Evolutionary conservation across 257 asterid genomes (phyloP).

Genomic region (Mitragyna speciosa): DNA sequence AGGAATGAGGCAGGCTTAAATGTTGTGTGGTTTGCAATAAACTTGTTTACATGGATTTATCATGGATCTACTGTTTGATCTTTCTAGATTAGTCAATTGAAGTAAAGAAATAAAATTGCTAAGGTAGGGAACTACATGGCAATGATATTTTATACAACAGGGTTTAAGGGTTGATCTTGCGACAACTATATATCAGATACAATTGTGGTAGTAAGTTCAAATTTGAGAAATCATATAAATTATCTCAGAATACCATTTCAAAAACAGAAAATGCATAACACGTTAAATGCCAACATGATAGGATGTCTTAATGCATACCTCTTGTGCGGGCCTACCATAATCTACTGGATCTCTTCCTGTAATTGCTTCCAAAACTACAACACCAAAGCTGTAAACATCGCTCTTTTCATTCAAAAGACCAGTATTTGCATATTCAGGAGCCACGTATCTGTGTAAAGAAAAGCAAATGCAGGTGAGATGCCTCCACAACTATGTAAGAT

Average conservation of each 20-base stretch:
- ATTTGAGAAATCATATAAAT: neutral
- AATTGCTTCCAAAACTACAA: conserved; percentile 78
- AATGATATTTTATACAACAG: neutral
- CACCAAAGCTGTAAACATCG: conserved; percentile 94
- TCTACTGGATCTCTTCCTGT: conserved; percentile 99
- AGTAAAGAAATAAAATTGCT: neutral
- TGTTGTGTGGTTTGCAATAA: too few relatives aligned
- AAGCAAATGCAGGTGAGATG: conserved; percentile 11
- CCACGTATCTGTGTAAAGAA: conserved; percentile 68
- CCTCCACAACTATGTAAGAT: neutral
- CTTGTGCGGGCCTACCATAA: conserved; percentile 88
- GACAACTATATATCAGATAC: neutral
- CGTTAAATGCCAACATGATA: neutral
- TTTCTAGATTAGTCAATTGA: neutral
- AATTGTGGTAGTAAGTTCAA: neutral
- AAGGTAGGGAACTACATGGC: neutral
- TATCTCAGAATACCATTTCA: neutral
- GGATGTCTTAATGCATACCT: conserved; percentile 44
- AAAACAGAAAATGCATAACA: neutral
- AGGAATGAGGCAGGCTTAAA: neutral
- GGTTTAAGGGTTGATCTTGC: neutral
- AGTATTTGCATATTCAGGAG: conserved; percentile 95
- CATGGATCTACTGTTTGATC: neutral
- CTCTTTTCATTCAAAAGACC: conserved; percentile 95
- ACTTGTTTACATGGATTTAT: neutral